Conservation (phyloP, 116 monocot genomes). For the Dioscorea cayenensis region DNA sequence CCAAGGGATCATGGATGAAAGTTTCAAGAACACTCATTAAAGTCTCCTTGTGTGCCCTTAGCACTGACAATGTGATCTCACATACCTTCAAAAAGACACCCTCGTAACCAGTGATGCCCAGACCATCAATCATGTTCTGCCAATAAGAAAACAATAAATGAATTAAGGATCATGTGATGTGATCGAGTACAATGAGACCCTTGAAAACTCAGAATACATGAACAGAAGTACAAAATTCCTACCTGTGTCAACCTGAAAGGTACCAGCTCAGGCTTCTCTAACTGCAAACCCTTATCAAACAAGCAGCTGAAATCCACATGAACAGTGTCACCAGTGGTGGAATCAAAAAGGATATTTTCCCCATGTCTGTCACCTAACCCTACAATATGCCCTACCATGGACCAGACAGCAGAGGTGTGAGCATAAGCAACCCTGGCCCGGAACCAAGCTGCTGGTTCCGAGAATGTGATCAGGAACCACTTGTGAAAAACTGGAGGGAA, state of each 20-base stretch:
- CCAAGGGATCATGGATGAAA: conserved; percentile 93
- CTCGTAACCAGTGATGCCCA: conserved; percentile 95
- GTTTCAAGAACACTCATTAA: conserved; percentile 96
- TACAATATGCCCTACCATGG: conserved; percentile 96
- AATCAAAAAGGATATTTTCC: conserved; percentile 96
- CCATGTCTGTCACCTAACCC: conserved; percentile 96
- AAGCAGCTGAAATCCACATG: conserved; percentile 99
- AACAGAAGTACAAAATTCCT: background rate
- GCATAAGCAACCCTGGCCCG: conserved; percentile 87
- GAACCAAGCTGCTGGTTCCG: conserved; percentile 98
- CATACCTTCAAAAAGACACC: conserved; percentile 93
- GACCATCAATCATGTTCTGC: conserved; percentile 97
- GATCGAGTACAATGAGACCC: too few species aligned
- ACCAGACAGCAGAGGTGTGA: conserved; percentile 95
- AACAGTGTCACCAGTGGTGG: conserved; percentile 87
- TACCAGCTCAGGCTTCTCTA: conserved; percentile 94
- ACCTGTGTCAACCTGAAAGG: conserved; percentile 98
- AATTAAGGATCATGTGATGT: too few species aligned
- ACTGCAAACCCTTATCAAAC: conserved; percentile 89
- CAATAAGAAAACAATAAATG: background rate
- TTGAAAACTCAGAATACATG: too few species aligned
- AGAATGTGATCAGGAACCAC: conserved; percentile 92
- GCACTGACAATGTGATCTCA: conserved; percentile 79
- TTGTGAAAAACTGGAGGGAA: conserved; percentile 89
- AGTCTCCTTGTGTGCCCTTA: conserved; percentile 76